Conservation (phyloP, 768 basidiomycete species). For the Floccularia luteovirens region DNA sequence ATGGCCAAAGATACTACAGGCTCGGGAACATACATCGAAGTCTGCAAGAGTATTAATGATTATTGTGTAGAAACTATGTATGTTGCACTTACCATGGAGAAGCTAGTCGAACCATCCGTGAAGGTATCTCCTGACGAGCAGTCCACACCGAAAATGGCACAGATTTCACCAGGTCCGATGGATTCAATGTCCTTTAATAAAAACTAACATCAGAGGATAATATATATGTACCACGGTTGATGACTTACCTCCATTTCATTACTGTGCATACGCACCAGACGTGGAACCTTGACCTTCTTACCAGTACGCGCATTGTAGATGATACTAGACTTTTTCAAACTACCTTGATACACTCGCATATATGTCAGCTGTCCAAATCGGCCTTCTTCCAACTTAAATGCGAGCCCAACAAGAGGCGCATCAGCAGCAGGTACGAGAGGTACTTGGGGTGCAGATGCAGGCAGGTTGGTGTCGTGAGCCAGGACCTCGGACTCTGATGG, state of each 20-base stretch:
- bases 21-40: conserved; percentile 97
- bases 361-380: conserved; percentile 96
- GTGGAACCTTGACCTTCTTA: conserved; percentile 95
- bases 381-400: conserved; percentile 98
- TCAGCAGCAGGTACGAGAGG: conserved; percentile 75
- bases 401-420: conserved; percentile 86
- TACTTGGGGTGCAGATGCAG: conserved; percentile 58
- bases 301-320: conserved; percentile 93
- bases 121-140: conserved; percentile 98
- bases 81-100: conserved; percentile 72
- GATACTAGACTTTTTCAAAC: conserved; percentile 73
- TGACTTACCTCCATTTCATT: conserved; percentile 92
- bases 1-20: conserved; percentile 96
- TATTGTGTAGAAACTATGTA: background rate
- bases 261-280: conserved; percentile 95
- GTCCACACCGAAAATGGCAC: conserved; percentile 98
- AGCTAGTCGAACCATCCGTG: conserved; percentile 82
- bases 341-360: conserved; percentile 97
- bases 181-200: conserved; percentile 75
- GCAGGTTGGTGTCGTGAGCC: conserved; percentile 77
- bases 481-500: conserved; percentile 73
- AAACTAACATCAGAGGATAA: background rate
- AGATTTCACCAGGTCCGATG: conserved; percentile 97
- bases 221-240: background rate
- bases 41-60: conserved; percentile 37